Base-by-base conservation (phyloP, 1,284 basidiomycete species). In the Sporisorium sorghi region DNA sequence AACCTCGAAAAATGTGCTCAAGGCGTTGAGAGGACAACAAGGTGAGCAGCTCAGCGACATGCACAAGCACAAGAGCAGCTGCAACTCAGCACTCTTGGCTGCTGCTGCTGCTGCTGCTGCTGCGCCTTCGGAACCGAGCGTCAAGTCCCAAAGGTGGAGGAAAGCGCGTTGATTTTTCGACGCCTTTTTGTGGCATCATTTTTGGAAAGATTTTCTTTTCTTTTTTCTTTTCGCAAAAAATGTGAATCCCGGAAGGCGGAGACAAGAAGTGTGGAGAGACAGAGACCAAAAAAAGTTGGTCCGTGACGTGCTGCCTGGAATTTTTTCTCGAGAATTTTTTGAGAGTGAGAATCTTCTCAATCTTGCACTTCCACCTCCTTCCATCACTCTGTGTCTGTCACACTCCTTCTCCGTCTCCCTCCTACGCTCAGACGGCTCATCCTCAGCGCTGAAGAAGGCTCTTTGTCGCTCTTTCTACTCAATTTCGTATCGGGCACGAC, bases 281-380 rank as follows among this genome's bases (percentile, higher is more conserved):
- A 24, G 42, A 24, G 42, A 43, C n/a, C 12, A 26, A 44, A 44
- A 26, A 46, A 43, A 11, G 44, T 46, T 42, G 48, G 43, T 51
- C 56, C 48, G 52, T 63, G 67, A 10, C 48, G 35, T 58, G 57
- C 60, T 64, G 61, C 53, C 57, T 48, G 10, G 60, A 60, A 64
- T 40, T 64, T 60, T 63, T 63, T 63, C 48, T 33, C 8, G 11
- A 35, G 30, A 40, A 39, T 30, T 55, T 55, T 63, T 47, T 40
- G 35, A 39, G 28, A 42, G n/a, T 30, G 19, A 23, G 24, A 21
- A 43, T 8, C 49, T 26, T 51, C 49, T 47, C 28, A n/a, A 47
- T 17, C 24, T 8, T 2, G 33, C 21, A 46, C n/a, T 23, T 19
- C 23, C 3, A 23, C 28, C 17, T 30, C 19, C 17, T 3, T 21